Evolutionary conservation across 768 basidiomycete genomes (phyloP), one percentile per base, ranked within the genome.

Genomic region (Lepiota brunneoincarnata): DNA sequence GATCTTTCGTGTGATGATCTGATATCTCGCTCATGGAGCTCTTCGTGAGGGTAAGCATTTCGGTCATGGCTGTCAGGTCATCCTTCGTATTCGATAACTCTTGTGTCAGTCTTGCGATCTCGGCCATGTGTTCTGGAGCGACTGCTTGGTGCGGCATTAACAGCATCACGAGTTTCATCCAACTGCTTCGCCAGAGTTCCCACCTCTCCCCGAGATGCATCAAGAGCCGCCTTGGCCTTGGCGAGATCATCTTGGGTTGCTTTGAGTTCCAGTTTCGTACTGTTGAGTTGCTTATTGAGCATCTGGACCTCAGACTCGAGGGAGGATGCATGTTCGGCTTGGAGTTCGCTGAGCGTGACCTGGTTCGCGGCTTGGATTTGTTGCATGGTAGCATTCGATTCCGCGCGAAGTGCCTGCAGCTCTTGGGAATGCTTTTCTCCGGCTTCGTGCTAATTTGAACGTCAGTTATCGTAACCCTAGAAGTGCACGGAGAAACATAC

Each of bases 161-260:
- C 77, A 17, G 74, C 73, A 51, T 74, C 70, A 35, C 78, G 79
- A 9, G 83, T 80, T 42, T 82, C 80, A 60, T 89, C 87, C 17
- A 87, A 76, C 63, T 92, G 87, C 17, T 75, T 67, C 43, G 76
- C 81, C 36, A 91, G 69, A 15, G 58, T 73, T 53, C 81, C 80
- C 5, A 82, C 67, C 59, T 91, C 87, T 2, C 73, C 64, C 24
- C 75, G 75, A 26, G 81, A 72, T 5, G 78, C 56, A 17, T 84
- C 77, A 6, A 85, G 63, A 21, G 80, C 69, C 1, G 79, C 64
- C 67, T 93, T 93, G 4, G 87, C 77, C 73, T 91, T 93, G 2
- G 76, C 63, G 34, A 94, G 82, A 65, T 93, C 91, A 57, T 93
- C 91, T 62, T 86, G 83, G 0, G 92, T 91, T 12, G 91, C 92